These are phyloP conservation scores for Scytalidium lignicola DNA, from an alignment of 2,329 filamentous ascomycete species.

Conservation along the genomic window DNA sequence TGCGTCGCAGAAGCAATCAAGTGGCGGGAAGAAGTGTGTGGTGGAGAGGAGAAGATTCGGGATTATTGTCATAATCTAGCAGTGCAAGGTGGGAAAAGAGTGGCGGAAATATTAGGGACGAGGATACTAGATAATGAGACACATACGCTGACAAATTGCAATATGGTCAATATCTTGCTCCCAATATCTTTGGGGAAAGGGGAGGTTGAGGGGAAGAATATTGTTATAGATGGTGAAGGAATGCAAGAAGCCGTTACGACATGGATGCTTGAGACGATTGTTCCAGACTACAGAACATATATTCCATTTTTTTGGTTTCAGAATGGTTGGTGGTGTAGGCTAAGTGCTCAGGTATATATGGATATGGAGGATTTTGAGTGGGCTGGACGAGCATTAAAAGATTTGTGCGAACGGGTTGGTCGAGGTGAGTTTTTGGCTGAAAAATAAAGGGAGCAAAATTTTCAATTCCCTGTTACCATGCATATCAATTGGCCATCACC, in stretches of 20 bases:
- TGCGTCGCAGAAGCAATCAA: slow-evolving; percentile 66
- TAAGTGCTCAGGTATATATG: slow-evolving; percentile 80
- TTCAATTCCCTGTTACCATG: too few relatives aligned
- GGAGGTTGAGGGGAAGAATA: slow-evolving; percentile 17
- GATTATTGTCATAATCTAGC: slow-evolving; percentile 60
- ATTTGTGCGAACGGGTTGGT: slow-evolving; percentile 47
- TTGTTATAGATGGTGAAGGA: slow-evolving; percentile 29
- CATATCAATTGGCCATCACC: too few relatives aligned
- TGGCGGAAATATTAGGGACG: slow-evolving; percentile 63
- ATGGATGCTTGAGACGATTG: slow-evolving; percentile 53
- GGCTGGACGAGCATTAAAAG: slow-evolving; percentile 41
- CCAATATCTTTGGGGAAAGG: slow-evolving; percentile 45
- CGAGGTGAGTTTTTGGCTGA: slow-evolving; percentile 27
- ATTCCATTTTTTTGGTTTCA: slow-evolving; percentile 58
- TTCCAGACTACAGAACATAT: slow-evolving; percentile 64
- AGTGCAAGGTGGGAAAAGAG: slow-evolving; percentile 53
- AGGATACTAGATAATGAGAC: slow-evolving; percentile 63
- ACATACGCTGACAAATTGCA: slow-evolving; percentile 59
- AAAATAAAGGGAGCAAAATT: not conserved
- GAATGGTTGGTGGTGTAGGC: slow-evolving; percentile 60
- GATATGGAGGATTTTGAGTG: slow-evolving; percentile 73
- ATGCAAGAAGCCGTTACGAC: slow-evolving; percentile 35
- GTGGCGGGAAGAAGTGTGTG: slow-evolving; percentile 64
- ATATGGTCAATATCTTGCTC: slow-evolving; percentile 68
- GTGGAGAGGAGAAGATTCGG: slow-evolving; percentile 67